Conservation (phyloP, 805 yeast species). For the Hyphopichia homilentoma region DNA sequence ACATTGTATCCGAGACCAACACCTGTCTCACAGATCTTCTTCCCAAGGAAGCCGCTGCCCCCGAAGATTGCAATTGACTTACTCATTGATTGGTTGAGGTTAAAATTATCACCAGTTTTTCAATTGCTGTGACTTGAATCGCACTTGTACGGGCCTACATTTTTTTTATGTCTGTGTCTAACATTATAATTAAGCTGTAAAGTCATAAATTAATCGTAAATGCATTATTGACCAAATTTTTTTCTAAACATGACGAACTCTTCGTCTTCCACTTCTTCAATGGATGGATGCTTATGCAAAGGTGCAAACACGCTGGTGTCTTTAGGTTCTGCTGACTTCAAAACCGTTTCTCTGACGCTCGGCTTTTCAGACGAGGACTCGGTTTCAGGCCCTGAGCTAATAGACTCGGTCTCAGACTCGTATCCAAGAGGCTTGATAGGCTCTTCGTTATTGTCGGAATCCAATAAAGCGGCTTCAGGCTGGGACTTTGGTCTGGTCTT, state of each 20-base stretch:
- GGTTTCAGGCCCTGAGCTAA: slow-evolving; percentile 12
- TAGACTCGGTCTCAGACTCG: slow-evolving; percentile 15
- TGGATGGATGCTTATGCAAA: slow-evolving; percentile 24
- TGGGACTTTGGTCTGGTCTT: slow-evolving; percentile 4
- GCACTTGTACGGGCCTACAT: no score
- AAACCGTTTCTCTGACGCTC: neutral
- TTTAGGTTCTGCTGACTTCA: slow-evolving; percentile 1
- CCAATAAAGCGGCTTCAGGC: neutral
- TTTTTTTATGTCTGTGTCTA: no score
- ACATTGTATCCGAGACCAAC: slow-evolving; percentile 61
- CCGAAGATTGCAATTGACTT: slow-evolving; percentile 66
- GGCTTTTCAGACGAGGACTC: slow-evolving; percentile 1
- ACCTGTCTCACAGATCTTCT: slow-evolving; percentile 64
- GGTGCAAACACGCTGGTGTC: neutral
- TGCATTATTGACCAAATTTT: slow-evolving; percentile 24
- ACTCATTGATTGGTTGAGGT: slow-evolving; percentile 3
- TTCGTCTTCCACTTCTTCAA: slow-evolving; percentile 33
- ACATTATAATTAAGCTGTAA: neutral
- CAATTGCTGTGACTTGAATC: no score
- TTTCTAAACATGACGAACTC: slow-evolving; percentile 38
- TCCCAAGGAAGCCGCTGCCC: slow-evolving; percentile 81
- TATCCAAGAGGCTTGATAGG: no score
- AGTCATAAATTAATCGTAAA: neutral
- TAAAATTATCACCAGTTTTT: no score
- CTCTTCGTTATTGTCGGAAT: no score